Evolutionary conservation across 83 land plant genomes (phyloP), one percentile per base, ranked within the genome.

Genomic region (Diphasiastrum complanatum): DNA sequence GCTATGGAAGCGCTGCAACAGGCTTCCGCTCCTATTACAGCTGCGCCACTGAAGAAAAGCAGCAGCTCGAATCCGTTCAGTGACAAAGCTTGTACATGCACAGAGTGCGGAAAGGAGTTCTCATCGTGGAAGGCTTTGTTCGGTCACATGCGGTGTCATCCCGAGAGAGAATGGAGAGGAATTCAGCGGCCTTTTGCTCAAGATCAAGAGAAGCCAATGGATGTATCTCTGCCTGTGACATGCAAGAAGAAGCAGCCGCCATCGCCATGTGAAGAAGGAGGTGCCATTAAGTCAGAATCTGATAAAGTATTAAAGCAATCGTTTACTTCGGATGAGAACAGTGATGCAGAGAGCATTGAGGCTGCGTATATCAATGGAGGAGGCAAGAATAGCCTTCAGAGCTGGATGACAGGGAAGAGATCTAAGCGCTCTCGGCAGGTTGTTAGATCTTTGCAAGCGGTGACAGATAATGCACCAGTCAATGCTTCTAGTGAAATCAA

Each of bases 341-440:
- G n/a, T 41, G 45, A 41, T 41, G n/a, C 45, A 41, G 45, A 41
- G n/a, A 41, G 45, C 45, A 41, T 41, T 18, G 45, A 41, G n/a
- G 45, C 45, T 41, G 45, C 45, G 45, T 41, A 41, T 41, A 41
- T 41, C n/a, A 41, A 41, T 41, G 45, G 45, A 14, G n/a, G 45
- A 14, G n/a, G n/a, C 1, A 18, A 18, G n/a, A 14, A 14, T 14
- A 41, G 45, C n/a, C n/a, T n/a, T n/a, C 12, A 41, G n/a, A 41
- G 12, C 45, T 14, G 45, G n/a, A 18, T 14, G n/a, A 41, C 12
- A 41, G 45, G 45, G n/a, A 41, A 41, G 45, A 41, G 45, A 41
- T 41, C 45, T 14, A 41, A 41, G 1, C 45, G 45, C n/a, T n/a
- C n/a, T n/a, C n/a, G n/a, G n/a, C n/a, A n/a, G n/a, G n/a, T n/a